These are phyloP conservation scores for Kurtzmaniella quercitrusa DNA, from an alignment of 1,139 yeast species.

Conservation along the genomic window DNA sequence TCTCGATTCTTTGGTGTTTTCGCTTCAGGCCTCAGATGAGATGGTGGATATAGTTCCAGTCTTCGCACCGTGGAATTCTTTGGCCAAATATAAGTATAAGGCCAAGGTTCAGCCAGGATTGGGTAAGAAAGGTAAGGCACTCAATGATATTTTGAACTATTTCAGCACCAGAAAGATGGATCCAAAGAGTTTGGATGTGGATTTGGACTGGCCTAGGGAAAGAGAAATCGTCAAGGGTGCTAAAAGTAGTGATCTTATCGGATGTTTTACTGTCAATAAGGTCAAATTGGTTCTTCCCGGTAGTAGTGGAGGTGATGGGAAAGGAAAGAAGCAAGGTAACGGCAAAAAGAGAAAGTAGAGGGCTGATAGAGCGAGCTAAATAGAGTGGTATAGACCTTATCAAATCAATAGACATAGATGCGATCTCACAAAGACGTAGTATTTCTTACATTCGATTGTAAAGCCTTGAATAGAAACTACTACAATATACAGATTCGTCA, in stretches of 20 bases:
- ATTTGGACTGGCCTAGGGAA: slow-evolving; percentile 70
- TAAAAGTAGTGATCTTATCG: slow-evolving; percentile 48
- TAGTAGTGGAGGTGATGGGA: slow-evolving; percentile 11
- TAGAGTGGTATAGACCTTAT: neutral
- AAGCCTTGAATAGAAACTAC: neutral
- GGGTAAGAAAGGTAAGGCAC: slow-evolving; percentile 84
- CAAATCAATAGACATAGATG: no score
- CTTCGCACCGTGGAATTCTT: slow-evolving; percentile 89
- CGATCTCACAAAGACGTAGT: no score
- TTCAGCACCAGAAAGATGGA: slow-evolving; percentile 59
- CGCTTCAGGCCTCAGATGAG: slow-evolving; percentile 42
- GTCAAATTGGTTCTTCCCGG: slow-evolving; percentile 37
- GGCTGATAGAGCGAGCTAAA: neutral
- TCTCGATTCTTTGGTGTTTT: slow-evolving; percentile 36
- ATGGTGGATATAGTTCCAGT: slow-evolving; percentile 69
- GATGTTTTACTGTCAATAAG: slow-evolving; percentile 37
- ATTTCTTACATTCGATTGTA: no score
- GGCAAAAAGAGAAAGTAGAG: slow-evolving; percentile 8
- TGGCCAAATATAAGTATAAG: slow-evolving; percentile 73
- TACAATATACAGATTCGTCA: slow-evolving; percentile 3
- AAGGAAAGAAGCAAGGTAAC: slow-evolving; percentile 4
- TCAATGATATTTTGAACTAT: slow-evolving; percentile 61
- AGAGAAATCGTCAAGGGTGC: slow-evolving; percentile 53
- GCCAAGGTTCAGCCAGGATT: slow-evolving; percentile 84
- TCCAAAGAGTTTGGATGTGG: slow-evolving; percentile 42